A percentile compares a stretch with the other conserved stretches of the same genome.
phyloP scores from a whole-genome alignment of 148 eudicot genomes.

The Simmondsia chinensis region DNA sequence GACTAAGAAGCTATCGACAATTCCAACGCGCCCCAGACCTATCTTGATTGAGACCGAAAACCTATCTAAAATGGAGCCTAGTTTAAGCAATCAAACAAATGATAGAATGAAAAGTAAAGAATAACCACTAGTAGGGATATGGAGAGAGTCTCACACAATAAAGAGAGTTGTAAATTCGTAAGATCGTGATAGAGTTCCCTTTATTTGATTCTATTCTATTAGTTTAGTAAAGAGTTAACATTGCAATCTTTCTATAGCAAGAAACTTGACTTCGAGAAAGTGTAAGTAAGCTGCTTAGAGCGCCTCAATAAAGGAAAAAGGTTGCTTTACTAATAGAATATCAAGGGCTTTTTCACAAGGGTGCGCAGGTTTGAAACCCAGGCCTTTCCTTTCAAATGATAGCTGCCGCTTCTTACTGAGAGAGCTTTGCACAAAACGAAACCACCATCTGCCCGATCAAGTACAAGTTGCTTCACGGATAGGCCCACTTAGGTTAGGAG shows the following conservation, averaged over 20 bases:
- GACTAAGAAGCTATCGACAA: slow-evolving; percentile 2
- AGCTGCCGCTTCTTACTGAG: not conserved
- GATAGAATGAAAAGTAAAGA: too few species aligned
- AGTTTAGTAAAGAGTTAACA: not conserved
- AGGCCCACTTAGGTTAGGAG: slow-evolving; percentile 10
- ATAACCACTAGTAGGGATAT: slow-evolving; percentile 10
- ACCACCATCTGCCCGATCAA: slow-evolving; percentile 1
- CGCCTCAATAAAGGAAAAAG: not conserved
- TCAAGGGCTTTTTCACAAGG: too few species aligned
- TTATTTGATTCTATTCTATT: slow-evolving; percentile 5
- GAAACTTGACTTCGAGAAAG: slow-evolving; percentile 1
- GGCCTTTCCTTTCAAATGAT: slow-evolving; percentile 1
- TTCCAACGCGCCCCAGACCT: slow-evolving; percentile 9
- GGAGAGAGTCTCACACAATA: slow-evolving; percentile 8
- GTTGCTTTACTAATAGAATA: not conserved
- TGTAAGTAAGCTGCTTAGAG: not conserved
- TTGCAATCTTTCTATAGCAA: not conserved
- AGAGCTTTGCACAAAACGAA: not conserved
- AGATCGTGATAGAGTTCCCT: slow-evolving; percentile 6
- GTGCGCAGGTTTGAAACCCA: too few species aligned
- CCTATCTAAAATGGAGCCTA: slow-evolving; percentile 9
- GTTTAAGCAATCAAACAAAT: not conserved
- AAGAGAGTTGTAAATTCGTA: slow-evolving; percentile 10
- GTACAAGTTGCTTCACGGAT: slow-evolving; percentile 4
- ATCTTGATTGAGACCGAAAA: slow-evolving; percentile 9